Base-by-base conservation (phyloP, 2,329 filamentous ascomycete species). In the Cladophialophora exuberans region DNA sequence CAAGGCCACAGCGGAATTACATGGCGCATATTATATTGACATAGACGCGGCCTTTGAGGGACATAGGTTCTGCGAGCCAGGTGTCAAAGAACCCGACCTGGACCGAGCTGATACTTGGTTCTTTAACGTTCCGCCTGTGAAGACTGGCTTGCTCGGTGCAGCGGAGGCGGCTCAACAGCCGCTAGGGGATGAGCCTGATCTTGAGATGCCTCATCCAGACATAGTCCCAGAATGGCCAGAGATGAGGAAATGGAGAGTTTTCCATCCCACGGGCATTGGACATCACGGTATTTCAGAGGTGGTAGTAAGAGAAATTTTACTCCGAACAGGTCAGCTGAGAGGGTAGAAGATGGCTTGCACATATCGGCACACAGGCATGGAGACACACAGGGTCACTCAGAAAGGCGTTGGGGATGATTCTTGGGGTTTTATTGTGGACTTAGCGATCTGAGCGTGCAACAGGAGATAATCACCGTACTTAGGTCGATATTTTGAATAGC, bases 1-100 rank as follows among this genome's bases (percentile, higher is more conserved):
- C 20, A 51, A 52, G 23, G 58, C 62, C 7, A 63, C 61, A 13
- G 63, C 65, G 22, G 50, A 59, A 22, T 54, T 53, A n/a, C 53
- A 59, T 26, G 58, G 56, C 4, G 65, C 65, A 13, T 51, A 58
- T 5, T 67, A 63, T 51, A 59, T 68, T 22, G 61, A 68, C 42
- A 63, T 66, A 28, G 65, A 65, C 44, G 28, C 26, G 1, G 50
- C 56, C 11, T 68, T 65, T 35, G 57, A 64, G 23, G 60, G 57
- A 6, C 66, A 68, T 54, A 57, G 65, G 4, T 67, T 68, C 50
- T 68, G 66, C 44, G 65, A 62, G 22, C 55, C 56, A 9, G 62
- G 61, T 4, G 61, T 62, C 2, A 28, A 52, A 6, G 63, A 65
- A 43, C 62, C 63, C 15, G 54, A 56, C 15, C 36, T 60, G 25